Evolutionary conservation across 805 yeast species (phyloP), one percentile per base, ranked within the genome.

Genomic region (Wickerhamiella domercqiae): DNA sequence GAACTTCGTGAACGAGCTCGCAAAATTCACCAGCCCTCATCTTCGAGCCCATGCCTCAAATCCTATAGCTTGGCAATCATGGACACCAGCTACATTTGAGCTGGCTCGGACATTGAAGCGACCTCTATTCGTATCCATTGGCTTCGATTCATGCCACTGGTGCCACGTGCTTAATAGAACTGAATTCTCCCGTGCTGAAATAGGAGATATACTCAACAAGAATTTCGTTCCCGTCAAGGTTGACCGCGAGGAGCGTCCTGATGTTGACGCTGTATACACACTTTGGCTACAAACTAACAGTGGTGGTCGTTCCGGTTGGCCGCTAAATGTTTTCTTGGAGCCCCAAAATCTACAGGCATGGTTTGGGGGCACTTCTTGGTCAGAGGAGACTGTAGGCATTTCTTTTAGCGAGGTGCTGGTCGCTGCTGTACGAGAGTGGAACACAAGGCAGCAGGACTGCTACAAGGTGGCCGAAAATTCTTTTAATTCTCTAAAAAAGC

Each of bases 221-320:
- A 29, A 47, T 34, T 61, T 54, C 41, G 44, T 58, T n/a, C 60
- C 63, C 4, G 46, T 60, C 39, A 58, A 56, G 35, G 49, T 60
- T 37, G 63, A 60, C 37, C 50, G 57, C 24, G 63, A 59, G 35
- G 59, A 55, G 35, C 51, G 60, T n/a, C 63, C 63, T n/a, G 65
- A 56, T 39, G 41, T 61, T 18, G 64, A 60, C 36, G 43, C 54
- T n/a, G 54, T 59, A 6, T 57, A 61, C 41, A 56, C 53, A 57
- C 48, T 53, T 50, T 61, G 52, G 39, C 43, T 60, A 26, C 64
- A 60, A 46, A 29, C 37, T 25, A 59, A 54, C 3, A 47, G 54
- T 7, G 41, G 45, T 14, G 60, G 60, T n/a, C 50, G 48, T 1
- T 59, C 62, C 9, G 64, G 64, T 15, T 60, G 64, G 64, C 64